Evolutionary conservation across 805 yeast genomes (phyloP).

Genomic region (Lachancea cidri): DNA sequence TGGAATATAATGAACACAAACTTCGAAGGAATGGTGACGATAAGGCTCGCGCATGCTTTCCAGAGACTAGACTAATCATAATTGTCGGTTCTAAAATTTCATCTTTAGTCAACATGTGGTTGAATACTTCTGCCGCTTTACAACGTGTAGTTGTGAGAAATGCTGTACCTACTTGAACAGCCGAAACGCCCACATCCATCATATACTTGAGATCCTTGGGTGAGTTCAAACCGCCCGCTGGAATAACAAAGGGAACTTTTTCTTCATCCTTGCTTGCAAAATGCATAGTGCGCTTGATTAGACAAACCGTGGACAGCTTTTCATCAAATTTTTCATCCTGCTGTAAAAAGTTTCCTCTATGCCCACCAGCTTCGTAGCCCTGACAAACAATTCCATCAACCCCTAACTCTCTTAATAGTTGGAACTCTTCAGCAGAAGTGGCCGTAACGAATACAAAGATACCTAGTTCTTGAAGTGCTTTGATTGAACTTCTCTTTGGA

Average conservation of each 20-base stretch:
- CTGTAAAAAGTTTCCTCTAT: slow-evolving; percentile 45
- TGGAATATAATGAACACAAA: slow-evolving; percentile 10
- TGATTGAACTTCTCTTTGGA: slow-evolving; percentile 34
- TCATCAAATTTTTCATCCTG: slow-evolving; percentile 31
- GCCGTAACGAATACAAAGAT: slow-evolving; percentile 43
- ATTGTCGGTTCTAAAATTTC: slow-evolving; percentile 22
- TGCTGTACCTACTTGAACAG: slow-evolving; percentile 52
- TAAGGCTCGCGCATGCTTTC: slow-evolving; percentile 37
- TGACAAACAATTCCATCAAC: slow-evolving; percentile 50
- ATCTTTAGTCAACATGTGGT: slow-evolving; percentile 12
- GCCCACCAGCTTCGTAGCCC: slow-evolving; percentile 65
- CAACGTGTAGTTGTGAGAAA: slow-evolving; percentile 39
- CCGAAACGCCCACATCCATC: slow-evolving; percentile 42
- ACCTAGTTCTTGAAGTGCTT: slow-evolving; percentile 33
- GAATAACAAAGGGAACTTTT: slow-evolving; percentile 32
- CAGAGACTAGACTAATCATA: slow-evolving; percentile 36
- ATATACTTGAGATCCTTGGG: slow-evolving; percentile 29
- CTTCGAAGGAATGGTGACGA: slow-evolving; percentile 33
- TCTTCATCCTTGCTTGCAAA: neutral
- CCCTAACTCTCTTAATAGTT: slow-evolving; percentile 25
- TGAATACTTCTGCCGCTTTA: slow-evolving; percentile 3
- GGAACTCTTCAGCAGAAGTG: slow-evolving; percentile 43
- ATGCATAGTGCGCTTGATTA: slow-evolving; percentile 13
- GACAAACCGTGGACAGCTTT: slow-evolving; percentile 34
- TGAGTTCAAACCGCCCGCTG: slow-evolving; percentile 51